These are phyloP conservation scores for Fusarium xylarioides DNA, from an alignment of 2,329 filamentous ascomycete genomes.

Conservation along the genomic window DNA sequence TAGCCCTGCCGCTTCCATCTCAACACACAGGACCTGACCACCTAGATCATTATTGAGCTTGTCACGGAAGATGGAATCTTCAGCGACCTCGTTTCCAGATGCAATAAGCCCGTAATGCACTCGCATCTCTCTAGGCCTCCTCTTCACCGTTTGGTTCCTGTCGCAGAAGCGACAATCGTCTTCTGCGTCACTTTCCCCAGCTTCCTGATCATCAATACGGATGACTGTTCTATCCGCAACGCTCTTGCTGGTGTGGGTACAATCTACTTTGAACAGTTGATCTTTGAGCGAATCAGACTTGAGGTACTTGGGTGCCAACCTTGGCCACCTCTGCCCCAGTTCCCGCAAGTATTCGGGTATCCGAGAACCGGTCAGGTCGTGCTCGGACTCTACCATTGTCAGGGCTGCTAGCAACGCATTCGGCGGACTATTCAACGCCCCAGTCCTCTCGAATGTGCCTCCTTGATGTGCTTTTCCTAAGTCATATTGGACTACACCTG, in stretches of 20 bases:
- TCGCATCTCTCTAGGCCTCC: not conserved
- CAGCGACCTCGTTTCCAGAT: not conserved
- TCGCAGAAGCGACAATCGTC: not conserved
- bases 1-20: not conserved
- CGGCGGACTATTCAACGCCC: not conserved
- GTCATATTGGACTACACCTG: not conserved
- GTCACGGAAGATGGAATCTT: not conserved
- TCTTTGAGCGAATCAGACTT: not conserved
- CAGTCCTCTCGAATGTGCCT: not conserved
- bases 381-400: not conserved
- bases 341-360: not conserved
- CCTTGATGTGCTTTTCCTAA: not conserved
- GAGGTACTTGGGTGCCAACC: not conserved
- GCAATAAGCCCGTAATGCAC: not conserved
- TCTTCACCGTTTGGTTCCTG: accelerated
- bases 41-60: not conserved
- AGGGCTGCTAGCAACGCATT: not conserved
- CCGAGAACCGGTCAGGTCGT: not conserved
- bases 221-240: accelerated
- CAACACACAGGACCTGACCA: not conserved
- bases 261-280: accelerated
- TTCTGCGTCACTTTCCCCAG: not conserved
- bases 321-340: not conserved
- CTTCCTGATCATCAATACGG: not conserved
- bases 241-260: accelerated